Percentiles rank a stretch among this genome's conserved stretches.
phyloP scores from a whole-genome alignment of 495 filamentous ascomycete species.

The Hypoxylon lenormandii region DNA sequence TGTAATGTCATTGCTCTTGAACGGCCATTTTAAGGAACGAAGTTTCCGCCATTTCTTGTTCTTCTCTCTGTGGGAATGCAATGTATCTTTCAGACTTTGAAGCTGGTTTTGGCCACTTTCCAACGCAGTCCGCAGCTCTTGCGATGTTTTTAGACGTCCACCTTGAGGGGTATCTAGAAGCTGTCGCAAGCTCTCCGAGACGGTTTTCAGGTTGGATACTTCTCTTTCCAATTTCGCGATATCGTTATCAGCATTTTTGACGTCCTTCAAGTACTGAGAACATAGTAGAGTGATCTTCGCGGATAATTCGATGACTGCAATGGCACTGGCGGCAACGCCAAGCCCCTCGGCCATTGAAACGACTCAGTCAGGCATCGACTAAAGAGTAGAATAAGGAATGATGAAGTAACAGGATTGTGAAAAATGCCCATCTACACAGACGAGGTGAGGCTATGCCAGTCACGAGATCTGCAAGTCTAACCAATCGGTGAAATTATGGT shows the following conservation, averaged over 20 bases:
- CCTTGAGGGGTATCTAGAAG: slow-evolving; percentile 28
- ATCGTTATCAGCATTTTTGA: slow-evolving; percentile 54
- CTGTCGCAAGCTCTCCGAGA: background rate
- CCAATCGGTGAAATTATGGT: no score
- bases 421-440: no score
- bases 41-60: slow-evolving; percentile 54
- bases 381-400: no score
- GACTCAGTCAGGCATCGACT: no score
- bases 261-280: slow-evolving; percentile 48
- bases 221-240: slow-evolving; percentile 50
- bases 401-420: no score
- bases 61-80: slow-evolving; percentile 39
- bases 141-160: slow-evolving; percentile 18
- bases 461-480: no score
- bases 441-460: no score
- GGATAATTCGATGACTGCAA: slow-evolving; percentile 54
- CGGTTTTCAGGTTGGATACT: slow-evolving; percentile 43
- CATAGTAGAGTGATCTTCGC: slow-evolving; percentile 49
- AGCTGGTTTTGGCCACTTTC: slow-evolving; percentile 50
- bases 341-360: background rate
- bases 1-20: slow-evolving; percentile 56
- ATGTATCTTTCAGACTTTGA: slow-evolving; percentile 48
- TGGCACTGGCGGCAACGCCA: slow-evolving; percentile 49
- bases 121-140: slow-evolving; percentile 22
- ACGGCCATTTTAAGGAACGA: slow-evolving; percentile 59